Base-by-base conservation (phyloP, 2,329 filamentous ascomycete genomes). In the Orbilia ellipsospora region DNA sequence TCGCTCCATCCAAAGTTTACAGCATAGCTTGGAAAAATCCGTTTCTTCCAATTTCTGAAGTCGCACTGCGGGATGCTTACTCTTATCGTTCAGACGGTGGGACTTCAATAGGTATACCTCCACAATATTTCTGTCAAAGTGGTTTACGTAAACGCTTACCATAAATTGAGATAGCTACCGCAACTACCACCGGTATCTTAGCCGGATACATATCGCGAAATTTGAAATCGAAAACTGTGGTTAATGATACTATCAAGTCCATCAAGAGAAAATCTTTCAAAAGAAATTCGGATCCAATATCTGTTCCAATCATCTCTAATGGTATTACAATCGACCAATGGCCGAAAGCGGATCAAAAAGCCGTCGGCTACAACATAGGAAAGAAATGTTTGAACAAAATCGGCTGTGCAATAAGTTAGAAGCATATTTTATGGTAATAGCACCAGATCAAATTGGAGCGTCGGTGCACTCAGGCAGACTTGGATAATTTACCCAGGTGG, bases 261-360 rank as follows among this genome's bases (percentile, higher is more conserved):
- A n/a, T 66, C 1, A 59, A 51, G 26, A 13, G 20, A 6, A 15
- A 51, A 5, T 18, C 64, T 23, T 59, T 48, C 18, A 40, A 20
- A 26, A 59, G 55, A 26, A 31, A 13, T 40, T 31, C 42, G 0
- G 20, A 31, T 10, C 54, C 42, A 7, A 23, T 2, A 2, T 23
- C 23, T 23, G 55, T 59, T 2, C 54, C 64, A n/a, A 52, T 60
- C 2, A 67, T 67, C 20, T 44, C 59, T n/a, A 60, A 60, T 28
- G 64, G 64, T 2, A 60, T 67, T 18, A 42, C 23, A 16, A 23
- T 28, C 0, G 44, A 18, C n/a, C n/a, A 67, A 52, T 67, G 54
- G 64, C 55, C 55, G 2, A 31, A 18, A 7, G 16, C 3, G 18
- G 54, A 57, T 23, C 48, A 23, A 52, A 23, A 12, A 5, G n/a